phyloP scores from a whole-genome alignment of 2,329 filamentous ascomycete species.

The Botryotinia convoluta region DNA sequence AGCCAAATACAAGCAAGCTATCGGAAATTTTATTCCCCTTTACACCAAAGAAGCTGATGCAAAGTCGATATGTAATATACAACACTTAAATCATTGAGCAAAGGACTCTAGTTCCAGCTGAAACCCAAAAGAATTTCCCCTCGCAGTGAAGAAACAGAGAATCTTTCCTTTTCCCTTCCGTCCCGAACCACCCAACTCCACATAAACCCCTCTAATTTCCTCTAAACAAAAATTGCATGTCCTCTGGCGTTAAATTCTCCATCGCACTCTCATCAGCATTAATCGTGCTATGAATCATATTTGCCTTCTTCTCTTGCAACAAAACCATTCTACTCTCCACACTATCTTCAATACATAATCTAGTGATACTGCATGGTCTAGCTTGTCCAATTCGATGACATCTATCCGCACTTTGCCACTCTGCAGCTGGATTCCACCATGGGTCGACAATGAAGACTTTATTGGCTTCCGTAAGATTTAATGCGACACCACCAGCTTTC shows the following conservation, averaged over 20 bases:
- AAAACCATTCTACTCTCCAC: slow-evolving; percentile 95
- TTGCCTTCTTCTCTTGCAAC: slow-evolving; percentile 97
- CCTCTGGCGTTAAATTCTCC: slow-evolving; percentile 84
- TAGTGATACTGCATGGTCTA: slow-evolving; percentile 88
- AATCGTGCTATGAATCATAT: slow-evolving; percentile 96
- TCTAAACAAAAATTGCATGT: slow-evolving; percentile 95
- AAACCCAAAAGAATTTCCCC: background rate
- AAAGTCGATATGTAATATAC: background rate
- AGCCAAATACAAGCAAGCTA: background rate
- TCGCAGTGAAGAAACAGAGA: background rate
- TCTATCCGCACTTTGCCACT: slow-evolving; percentile 95
- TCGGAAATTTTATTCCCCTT: background rate
- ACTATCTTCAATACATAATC: slow-evolving; percentile 93
- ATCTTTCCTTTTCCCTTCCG: background rate
- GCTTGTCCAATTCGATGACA: slow-evolving; percentile 95
- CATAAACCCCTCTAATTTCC: slow-evolving; percentile 49
- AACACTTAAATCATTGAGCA: background rate
- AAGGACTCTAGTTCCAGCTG: background rate
- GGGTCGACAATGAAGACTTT: slow-evolving; percentile 95
- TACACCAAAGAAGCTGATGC: background rate
- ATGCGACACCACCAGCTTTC: slow-evolving; percentile 91
- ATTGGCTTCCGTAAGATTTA: slow-evolving; percentile 93
- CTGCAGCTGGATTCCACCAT: slow-evolving; percentile 99
- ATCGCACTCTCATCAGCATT: slow-evolving; percentile 89
- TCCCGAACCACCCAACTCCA: background rate